These are phyloP conservation scores for Dendrocalamus latiflorus DNA, from an alignment of 202 grass and related monocot genomes.

Conservation along the genomic window DNA sequence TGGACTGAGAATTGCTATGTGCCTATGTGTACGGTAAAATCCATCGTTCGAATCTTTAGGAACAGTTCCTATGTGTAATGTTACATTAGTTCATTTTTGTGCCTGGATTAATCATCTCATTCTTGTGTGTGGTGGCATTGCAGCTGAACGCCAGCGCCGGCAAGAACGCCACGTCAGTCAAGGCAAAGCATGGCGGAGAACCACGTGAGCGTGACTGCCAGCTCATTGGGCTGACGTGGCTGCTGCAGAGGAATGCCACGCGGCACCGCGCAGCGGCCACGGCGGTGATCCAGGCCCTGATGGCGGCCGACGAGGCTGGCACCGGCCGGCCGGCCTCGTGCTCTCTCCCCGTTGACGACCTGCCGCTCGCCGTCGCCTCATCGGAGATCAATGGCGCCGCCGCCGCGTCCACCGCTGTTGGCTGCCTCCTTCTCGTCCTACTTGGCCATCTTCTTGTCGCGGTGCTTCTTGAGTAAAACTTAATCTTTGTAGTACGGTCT, in stretches of 20 bases:
- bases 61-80: too few species aligned
- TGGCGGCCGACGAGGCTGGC: slow-evolving; percentile 48
- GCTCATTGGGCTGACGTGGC: slow-evolving; percentile 74
- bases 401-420: neutral
- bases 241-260: slow-evolving; percentile 62
- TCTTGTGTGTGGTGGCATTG: neutral
- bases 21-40: too few species aligned
- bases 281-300: slow-evolving; percentile 54
- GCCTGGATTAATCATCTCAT: neutral
- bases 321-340: slow-evolving; percentile 33
- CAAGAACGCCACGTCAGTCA: slow-evolving; percentile 28
- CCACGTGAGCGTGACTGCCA: slow-evolving; percentile 60
- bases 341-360: slow-evolving; percentile 35
- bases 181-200: neutral
- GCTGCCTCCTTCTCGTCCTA: neutral
- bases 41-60: too few species aligned
- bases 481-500: neutral
- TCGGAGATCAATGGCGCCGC: slow-evolving; percentile 43
- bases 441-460: neutral
- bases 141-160: slow-evolving; percentile 17
- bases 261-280: slow-evolving; percentile 42
- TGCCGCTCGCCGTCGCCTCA: slow-evolving; percentile 61
- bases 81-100: neutral
- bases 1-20: neutral
- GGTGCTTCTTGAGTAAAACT: neutral